Conservation (phyloP, 306 rosid species). For the Ormosia emarginata region DNA sequence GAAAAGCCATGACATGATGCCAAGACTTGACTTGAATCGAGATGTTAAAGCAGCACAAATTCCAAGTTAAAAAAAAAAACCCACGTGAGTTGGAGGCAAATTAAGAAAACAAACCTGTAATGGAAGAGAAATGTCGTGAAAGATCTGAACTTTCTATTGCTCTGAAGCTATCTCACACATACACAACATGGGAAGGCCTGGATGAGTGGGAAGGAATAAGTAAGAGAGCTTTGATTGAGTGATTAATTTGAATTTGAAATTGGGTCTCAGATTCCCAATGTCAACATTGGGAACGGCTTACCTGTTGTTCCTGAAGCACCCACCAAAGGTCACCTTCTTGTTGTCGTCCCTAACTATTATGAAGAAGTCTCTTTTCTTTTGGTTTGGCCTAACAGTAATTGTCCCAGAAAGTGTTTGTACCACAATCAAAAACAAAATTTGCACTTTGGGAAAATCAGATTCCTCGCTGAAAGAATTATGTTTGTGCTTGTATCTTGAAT, state of each 20-base stretch:
- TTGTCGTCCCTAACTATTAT: not conserved
- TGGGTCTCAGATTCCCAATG: constrained; percentile 42
- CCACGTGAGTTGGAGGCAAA: constrained; percentile 9
- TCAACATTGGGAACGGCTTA: constrained; percentile 24
- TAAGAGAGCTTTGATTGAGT: constrained; percentile 12
- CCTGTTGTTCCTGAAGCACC: not conserved
- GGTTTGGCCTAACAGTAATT: not conserved
- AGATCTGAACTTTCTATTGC: constrained; percentile 40
- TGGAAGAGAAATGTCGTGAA: constrained; percentile 18
- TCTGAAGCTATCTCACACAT: constrained; percentile 12
- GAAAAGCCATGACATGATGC: not conserved
- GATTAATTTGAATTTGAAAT: constrained; percentile 28
- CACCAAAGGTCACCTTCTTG: constrained; percentile 34
- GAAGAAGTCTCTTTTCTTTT: not conserved
- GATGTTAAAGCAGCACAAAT: constrained; percentile 19
- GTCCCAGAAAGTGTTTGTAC: not conserved
- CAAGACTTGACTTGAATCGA: constrained; percentile 35
- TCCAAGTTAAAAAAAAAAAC: not conserved
- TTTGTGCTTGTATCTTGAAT: not conserved
- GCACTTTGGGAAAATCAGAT: constrained; percentile 5
- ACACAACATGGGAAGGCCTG: constrained; percentile 1
- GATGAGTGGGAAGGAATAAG: constrained; percentile 1
- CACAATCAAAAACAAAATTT: not conserved
- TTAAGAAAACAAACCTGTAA: constrained; percentile 36
- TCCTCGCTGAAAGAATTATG: not conserved